phyloP scores from a whole-genome alignment of 495 filamentous ascomycete genomes.

The Penicillium maclennaniae region DNA sequence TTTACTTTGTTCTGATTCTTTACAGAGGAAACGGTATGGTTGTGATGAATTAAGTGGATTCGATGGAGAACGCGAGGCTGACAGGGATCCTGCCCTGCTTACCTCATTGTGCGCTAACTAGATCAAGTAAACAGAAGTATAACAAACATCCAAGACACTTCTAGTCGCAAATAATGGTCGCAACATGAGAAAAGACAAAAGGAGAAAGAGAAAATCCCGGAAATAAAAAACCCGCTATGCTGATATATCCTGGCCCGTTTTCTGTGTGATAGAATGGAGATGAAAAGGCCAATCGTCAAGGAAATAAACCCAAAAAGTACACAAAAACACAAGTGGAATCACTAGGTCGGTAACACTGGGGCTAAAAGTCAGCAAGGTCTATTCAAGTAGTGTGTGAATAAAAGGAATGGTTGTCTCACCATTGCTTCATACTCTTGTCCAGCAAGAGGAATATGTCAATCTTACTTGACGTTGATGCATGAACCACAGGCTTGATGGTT shows the following conservation, averaged over 20 bases:
- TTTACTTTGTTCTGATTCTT: no score
- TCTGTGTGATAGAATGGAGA: not conserved
- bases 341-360: not conserved
- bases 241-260: slow-evolving; percentile 7
- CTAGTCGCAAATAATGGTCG: slow-evolving; percentile 7
- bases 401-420: not conserved
- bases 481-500: slow-evolving; percentile 25
- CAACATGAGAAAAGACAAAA: slow-evolving; percentile 8
- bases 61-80: slow-evolving; percentile 7
- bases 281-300: not conserved
- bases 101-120: slow-evolving; percentile 11
- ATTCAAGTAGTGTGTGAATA: not conserved
- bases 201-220: slow-evolving; percentile 6
- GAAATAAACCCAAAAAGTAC: not conserved
- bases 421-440: not conserved
- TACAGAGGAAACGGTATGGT: no score
- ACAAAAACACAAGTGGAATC: not conserved
- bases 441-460: not conserved
- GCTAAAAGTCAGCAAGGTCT: not conserved
- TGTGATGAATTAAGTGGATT: not conserved
- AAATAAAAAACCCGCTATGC: slow-evolving; percentile 5
- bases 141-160: slow-evolving; percentile 3
- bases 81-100: slow-evolving; percentile 15
- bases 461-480: slow-evolving; percentile 35
- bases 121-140: slow-evolving; percentile 15